Percentiles rank a stretch among this genome's conserved stretches.
These are phyloP conservation scores for Paraglomus occultum DNA, from an alignment of 192 early-diverging fungal genomes.

Conservation along the genomic window DNA sequence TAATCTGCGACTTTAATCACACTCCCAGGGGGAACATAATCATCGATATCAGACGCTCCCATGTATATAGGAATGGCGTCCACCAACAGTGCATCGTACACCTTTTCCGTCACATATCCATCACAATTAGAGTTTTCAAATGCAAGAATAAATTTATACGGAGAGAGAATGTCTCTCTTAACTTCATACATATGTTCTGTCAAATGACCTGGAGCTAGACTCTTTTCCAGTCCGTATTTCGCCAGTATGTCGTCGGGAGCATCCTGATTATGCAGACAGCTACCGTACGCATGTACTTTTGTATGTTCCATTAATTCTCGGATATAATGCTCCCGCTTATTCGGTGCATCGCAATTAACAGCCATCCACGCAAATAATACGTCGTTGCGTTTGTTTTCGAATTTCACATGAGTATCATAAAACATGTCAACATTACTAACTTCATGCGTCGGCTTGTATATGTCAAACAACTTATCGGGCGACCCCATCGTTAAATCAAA, in stretches of 20 bases:
- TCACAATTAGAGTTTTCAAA: constrained; percentile 37
- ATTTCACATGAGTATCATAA: neutral
- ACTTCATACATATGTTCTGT: neutral
- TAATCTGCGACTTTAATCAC: constrained; percentile 15
- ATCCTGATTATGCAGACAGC: constrained; percentile 28
- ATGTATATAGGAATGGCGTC: constrained; percentile 34
- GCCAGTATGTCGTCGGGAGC: constrained; percentile 10
- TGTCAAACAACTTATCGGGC: constrained; percentile 17
- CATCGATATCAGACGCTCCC: constrained; percentile 33
- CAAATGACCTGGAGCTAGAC: neutral
- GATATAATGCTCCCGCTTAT: constrained; percentile 30
- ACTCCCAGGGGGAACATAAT: constrained; percentile 30
- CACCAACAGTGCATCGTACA: constrained; percentile 30
- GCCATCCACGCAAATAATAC: constrained; percentile 22
- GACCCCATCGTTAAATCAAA: constrained; percentile 33
- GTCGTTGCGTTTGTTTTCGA: neutral
- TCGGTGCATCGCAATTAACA: constrained; percentile 29
- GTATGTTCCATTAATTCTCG: constrained; percentile 18
- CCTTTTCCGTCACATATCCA: constrained; percentile 37
- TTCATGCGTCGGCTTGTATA: neutral
- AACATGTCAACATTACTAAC: neutral
- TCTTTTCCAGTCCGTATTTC: neutral
- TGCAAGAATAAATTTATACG: constrained; percentile 26
- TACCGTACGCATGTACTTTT: constrained; percentile 32
- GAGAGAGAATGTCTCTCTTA: constrained; percentile 9